A percentile compares a stretch with the other conserved stretches of the same genome.
These are phyloP conservation scores for Fusarium sterilihyphosum DNA, from an alignment of 2,329 filamentous ascomycete genomes.

Conservation along the genomic window DNA sequence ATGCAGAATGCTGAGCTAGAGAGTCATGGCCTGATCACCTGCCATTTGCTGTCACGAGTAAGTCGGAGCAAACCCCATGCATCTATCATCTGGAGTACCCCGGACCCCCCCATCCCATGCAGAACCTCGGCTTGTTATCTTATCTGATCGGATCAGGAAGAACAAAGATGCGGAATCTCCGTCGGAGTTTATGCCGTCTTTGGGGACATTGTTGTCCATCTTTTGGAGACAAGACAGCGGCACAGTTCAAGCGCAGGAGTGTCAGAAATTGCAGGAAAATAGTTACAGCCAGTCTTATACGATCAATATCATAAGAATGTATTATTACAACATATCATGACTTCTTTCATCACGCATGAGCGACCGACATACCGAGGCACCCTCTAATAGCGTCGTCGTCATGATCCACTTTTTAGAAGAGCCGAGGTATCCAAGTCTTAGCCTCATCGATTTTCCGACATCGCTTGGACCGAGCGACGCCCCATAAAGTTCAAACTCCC, in stretches of 20 bases:
- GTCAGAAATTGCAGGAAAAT: neutral
- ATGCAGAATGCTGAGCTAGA: neutral
- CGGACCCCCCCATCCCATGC: neutral
- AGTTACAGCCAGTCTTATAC: no score
- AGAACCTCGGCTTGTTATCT: neutral
- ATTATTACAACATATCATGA: neutral
- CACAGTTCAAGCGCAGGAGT: neutral
- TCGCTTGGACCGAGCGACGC: slow-evolving; percentile 21
- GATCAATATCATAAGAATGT: accelerated
- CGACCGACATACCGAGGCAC: neutral
- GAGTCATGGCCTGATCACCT: neutral
- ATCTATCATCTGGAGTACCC: neutral
- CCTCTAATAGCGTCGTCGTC: slow-evolving; percentile 2
- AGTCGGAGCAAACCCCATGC: neutral
- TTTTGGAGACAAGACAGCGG: neutral
- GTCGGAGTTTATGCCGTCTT: neutral
- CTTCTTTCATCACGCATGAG: neutral
- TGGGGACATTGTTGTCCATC: neutral
- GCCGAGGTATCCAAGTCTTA: slow-evolving; percentile 29
- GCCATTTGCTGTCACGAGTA: neutral
- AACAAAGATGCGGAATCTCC: neutral
- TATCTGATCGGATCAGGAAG: slow-evolving; percentile 1
- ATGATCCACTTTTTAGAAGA: slow-evolving; percentile 10
- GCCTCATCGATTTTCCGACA: slow-evolving; percentile 27
- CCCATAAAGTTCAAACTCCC: slow-evolving; percentile 20